A percentile compares a stretch with the other conserved stretches of the same genome.
Evolutionary conservation across 2,329 filamentous ascomycete species (phyloP).

Genomic region (Alternaria gaisen): DNA sequence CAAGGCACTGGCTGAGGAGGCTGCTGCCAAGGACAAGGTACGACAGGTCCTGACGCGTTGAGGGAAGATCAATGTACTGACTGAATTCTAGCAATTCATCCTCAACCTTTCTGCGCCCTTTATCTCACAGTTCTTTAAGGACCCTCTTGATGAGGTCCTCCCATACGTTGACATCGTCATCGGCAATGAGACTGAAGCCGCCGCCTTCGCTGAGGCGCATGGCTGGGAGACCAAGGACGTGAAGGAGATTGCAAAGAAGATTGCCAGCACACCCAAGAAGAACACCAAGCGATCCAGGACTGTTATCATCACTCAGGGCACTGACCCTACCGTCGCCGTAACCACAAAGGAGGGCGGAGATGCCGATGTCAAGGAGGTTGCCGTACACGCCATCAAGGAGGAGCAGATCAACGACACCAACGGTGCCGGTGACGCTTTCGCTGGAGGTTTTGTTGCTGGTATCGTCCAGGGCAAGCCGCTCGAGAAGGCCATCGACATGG

Average conservation of each 20-base stretch:
- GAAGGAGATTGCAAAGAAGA: slow-evolving; percentile 81
- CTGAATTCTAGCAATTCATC: slow-evolving; percentile 68
- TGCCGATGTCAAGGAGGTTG: slow-evolving; percentile 75
- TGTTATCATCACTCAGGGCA: slow-evolving; percentile 95
- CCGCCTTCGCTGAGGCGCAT: slow-evolving; percentile 85
- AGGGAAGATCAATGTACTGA: slow-evolving; percentile 10
- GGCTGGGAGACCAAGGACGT: slow-evolving; percentile 77
- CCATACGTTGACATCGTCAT: slow-evolving; percentile 97
- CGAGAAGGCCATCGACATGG: slow-evolving; percentile 83
- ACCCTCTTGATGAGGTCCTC: slow-evolving; percentile 82
- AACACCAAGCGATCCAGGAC: slow-evolving; percentile 84
- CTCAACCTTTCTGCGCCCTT: slow-evolving; percentile 95
- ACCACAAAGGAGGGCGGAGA: slow-evolving; percentile 71
- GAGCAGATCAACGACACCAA: slow-evolving; percentile 93
- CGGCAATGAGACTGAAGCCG: slow-evolving; percentile 95
- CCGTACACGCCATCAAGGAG: slow-evolving; percentile 80
- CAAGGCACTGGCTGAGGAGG: slow-evolving; percentile 88
- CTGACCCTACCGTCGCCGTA: slow-evolving; percentile 86
- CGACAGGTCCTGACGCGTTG: slow-evolving; percentile 29
- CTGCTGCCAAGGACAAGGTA: slow-evolving; percentile 86
- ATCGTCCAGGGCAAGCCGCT: slow-evolving; percentile 85
- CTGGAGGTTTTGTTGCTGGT: slow-evolving; percentile 90
- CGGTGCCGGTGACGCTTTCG: slow-evolving; percentile 95
- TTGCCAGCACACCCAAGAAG: slow-evolving; percentile 91
- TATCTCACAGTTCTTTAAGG: slow-evolving; percentile 98